Evolutionary conservation across 139 green algal genomes (phyloP).

Genomic region (Picochlorum costavermella): DNA sequence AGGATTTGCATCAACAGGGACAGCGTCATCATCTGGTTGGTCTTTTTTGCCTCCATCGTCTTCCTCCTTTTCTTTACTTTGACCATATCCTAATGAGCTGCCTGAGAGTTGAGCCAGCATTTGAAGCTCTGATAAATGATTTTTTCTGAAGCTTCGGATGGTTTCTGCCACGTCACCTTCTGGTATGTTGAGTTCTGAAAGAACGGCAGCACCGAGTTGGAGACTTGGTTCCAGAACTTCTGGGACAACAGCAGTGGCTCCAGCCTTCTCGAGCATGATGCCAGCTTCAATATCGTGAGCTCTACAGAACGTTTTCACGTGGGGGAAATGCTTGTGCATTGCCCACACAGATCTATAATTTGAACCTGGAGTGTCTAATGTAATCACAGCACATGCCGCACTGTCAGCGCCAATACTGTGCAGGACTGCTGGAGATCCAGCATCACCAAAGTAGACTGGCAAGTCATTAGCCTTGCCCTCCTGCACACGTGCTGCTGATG

Average conservation of each 20-base stretch:
- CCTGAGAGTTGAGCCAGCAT: slow-evolving; percentile 19
- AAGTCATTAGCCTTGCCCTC: slow-evolving; percentile 74
- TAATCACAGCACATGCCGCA: slow-evolving; percentile 86
- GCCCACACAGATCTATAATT: slow-evolving; percentile 94
- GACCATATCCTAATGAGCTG: slow-evolving; percentile 51
- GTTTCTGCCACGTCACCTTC: slow-evolving; percentile 65
- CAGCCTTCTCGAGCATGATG: slow-evolving; percentile 92
- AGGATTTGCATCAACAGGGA: neutral
- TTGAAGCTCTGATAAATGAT: slow-evolving; percentile 52
- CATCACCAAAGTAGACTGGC: slow-evolving; percentile 97
- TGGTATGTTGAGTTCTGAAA: slow-evolving; percentile 72
- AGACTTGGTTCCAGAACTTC: slow-evolving; percentile 94
- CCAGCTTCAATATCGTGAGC: slow-evolving; percentile 83
- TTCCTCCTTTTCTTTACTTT: slow-evolving; percentile 4
- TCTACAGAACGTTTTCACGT: slow-evolving; percentile 90
- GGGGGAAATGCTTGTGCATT: slow-evolving; percentile 83
- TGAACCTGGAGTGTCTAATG: slow-evolving; percentile 64
- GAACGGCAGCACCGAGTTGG: slow-evolving; percentile 87
- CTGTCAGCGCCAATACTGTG: slow-evolving; percentile 68
- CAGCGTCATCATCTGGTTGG: neutral
- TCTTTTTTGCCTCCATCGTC: slow-evolving; percentile 12
- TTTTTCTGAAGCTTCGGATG: slow-evolving; percentile 55
- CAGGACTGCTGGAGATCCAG: slow-evolving; percentile 66
- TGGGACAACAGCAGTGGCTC: slow-evolving; percentile 89
- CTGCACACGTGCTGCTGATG: slow-evolving; percentile 57